Conservation (phyloP, 345 rosid species). For the Eucalyptus melliodora region DNA sequence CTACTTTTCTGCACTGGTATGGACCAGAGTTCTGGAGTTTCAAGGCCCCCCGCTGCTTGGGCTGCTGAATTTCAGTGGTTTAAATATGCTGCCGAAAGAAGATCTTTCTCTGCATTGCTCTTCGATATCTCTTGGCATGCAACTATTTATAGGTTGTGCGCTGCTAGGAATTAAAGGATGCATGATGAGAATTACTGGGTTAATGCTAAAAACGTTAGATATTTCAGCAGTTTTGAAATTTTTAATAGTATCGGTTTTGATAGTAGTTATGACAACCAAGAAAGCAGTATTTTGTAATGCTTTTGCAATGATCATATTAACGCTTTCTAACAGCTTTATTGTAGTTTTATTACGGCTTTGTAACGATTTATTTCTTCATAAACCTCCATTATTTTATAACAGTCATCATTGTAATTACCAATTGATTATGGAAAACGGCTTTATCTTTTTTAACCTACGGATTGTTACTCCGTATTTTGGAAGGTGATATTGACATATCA, state of each 20-base stretch:
- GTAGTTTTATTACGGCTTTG: neutral
- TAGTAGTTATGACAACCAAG: neutral
- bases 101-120: neutral
- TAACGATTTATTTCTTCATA: too few relatives aligned
- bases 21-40: neutral
- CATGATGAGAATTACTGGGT: neutral
- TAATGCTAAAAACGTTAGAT: neutral
- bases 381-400: neutral
- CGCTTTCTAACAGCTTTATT: too few relatives aligned
- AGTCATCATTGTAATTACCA: too few relatives aligned
- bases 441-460: neutral
- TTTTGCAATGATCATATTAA: too few relatives aligned
- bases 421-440: neutral
- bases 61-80: neutral
- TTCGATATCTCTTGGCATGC: neutral
- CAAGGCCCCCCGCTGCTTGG: neutral
- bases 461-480: fast-evolving
- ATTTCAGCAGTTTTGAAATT: neutral
- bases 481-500: neutral
- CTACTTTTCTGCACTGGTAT: neutral
- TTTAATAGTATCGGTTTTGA: too few relatives aligned
- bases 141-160: neutral
- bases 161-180: neutral
- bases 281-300: neutral
- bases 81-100: neutral